phyloP scores from a whole-genome alignment of 2,329 filamentous ascomycete species.

The Calonectria crousiana region DNA sequence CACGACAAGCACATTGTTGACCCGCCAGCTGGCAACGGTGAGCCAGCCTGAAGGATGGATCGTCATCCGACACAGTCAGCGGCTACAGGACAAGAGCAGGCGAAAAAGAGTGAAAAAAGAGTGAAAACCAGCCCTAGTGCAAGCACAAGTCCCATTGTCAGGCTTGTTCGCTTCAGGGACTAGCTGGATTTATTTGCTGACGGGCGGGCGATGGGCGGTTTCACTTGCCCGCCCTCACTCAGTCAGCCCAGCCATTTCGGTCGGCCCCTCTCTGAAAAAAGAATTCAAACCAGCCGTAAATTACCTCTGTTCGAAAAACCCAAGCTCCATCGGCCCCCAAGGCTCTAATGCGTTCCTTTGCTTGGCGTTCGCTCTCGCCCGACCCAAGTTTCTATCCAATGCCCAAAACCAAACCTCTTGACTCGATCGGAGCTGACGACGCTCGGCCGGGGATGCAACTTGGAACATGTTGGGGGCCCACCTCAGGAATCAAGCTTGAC shows the following conservation, averaged over 20 bases:
- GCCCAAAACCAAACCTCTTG: slow-evolving; percentile 9
- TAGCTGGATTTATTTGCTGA: slow-evolving; percentile 26
- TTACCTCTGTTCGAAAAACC: not conserved
- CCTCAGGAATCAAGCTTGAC: slow-evolving; percentile 25
- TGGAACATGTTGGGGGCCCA: slow-evolving; percentile 17
- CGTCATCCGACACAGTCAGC: slow-evolving; percentile 19
- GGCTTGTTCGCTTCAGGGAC: not conserved
- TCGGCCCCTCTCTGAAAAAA: not conserved
- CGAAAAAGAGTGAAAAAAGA: not conserved
- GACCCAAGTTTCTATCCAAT: not conserved
- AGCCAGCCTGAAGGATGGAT: not conserved
- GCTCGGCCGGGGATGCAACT: slow-evolving; percentile 30
- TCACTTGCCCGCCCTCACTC: slow-evolving; percentile 18
- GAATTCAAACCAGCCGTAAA: slow-evolving; percentile 4
- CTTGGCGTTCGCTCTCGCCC: not conserved
- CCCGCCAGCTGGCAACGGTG: slow-evolving; percentile 24
- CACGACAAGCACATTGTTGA: slow-evolving; percentile 37
- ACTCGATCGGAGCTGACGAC: slow-evolving; percentile 42
- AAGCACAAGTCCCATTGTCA: not conserved
- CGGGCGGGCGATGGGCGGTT: slow-evolving; percentile 23
- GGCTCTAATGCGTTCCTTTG: not conserved
- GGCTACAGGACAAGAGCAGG: not conserved
- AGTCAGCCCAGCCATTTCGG: not conserved
- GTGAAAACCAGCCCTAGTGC: not conserved
- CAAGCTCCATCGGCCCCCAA: not conserved